These are phyloP conservation scores for Ophiosphaerella herpotricha DNA, from an alignment of 2,329 filamentous ascomycete genomes.

Conservation along the genomic window DNA sequence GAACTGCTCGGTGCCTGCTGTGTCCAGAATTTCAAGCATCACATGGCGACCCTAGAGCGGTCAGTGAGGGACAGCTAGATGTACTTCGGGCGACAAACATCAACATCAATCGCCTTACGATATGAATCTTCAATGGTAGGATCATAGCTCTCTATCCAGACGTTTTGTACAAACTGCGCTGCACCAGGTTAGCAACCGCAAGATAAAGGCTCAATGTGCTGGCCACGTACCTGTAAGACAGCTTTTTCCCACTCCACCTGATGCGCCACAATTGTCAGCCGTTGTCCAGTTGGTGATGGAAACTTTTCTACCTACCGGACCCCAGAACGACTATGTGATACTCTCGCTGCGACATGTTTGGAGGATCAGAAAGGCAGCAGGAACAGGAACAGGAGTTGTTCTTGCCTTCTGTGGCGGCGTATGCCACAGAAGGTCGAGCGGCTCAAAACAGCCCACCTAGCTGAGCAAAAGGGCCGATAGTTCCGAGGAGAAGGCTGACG, in stretches of 20 bases:
- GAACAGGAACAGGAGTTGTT: constrained; percentile 6
- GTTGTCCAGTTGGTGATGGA: constrained; percentile 17
- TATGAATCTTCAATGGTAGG: constrained; percentile 67
- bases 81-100: constrained; percentile 64
- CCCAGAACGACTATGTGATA: constrained; percentile 52
- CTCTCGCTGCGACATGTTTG: constrained; percentile 48
- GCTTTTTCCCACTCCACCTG: constrained; percentile 89
- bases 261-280: constrained; percentile 35
- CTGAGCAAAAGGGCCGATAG: constrained; percentile 24
- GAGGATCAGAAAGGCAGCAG: constrained; percentile 4
- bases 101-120: constrained; percentile 69
- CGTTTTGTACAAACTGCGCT: constrained; percentile 91
- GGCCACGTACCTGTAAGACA: constrained; percentile 76
- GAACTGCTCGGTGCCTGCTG: constrained; percentile 89
- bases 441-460: constrained; percentile 32
- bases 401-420: constrained; percentile 28
- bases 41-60: constrained; percentile 76
- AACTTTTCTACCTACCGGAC: constrained; percentile 40
- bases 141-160: constrained; percentile 82
- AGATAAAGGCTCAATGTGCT: not conserved
- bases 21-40: constrained; percentile 88
- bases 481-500: constrained; percentile 24
- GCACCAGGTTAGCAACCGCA: constrained; percentile 18
- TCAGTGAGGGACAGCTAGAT: constrained; percentile 10
- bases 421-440: constrained; percentile 39